Base-by-base conservation (phyloP, 139 green algal species). In the Axilococcus clingmanii region DNA sequence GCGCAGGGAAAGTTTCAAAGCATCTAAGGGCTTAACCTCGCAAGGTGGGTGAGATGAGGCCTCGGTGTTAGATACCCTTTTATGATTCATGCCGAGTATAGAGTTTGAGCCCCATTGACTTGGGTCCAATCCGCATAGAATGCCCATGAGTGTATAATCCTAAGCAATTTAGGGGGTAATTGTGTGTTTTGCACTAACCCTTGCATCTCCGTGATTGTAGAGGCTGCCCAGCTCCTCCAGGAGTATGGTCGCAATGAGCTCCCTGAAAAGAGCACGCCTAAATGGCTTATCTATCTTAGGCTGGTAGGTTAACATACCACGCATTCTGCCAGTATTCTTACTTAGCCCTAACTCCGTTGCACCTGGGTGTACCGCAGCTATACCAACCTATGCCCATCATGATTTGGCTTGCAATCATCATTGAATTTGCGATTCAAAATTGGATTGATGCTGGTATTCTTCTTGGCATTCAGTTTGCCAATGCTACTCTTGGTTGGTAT, bases 381-480 rank as follows among this genome's bases (percentile, higher is more conserved):
- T 62, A 61, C 17, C 64, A 71, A 40, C 84, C 84, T 24, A 94
- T 94, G 84, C 82, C 84, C 46, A 78, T 88, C 58, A 90, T 94
- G 76, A 93, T 94, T 44, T 94, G 84, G 84, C 61, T 88, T n/a
- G 83, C 83, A 19, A 77, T 87, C 51, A 68, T 86, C 49, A 69
- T 93, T 19, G 79, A 89, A 66, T 52, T 74, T 19, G 74, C 61
- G 29, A 83, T 89, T 44, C 24, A n/a, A 12, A 33, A 81, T 61
- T 86, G 71, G 73, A 41, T 70, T 14, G 82, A 88, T 62, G 57
- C 77, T 23, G 63, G 69, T 42, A 80, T 94, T 40, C 73, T 94
- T 36, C 55, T 90, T 32, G 65, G 55, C 52, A 84, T 94, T 49
- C 84, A 94, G 72, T 82, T 94, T 42, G 47, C 75, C 44, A 94